phyloP scores from a whole-genome alignment of 345 rosid genomes.

The Raphanus raphanistrum region DNA sequence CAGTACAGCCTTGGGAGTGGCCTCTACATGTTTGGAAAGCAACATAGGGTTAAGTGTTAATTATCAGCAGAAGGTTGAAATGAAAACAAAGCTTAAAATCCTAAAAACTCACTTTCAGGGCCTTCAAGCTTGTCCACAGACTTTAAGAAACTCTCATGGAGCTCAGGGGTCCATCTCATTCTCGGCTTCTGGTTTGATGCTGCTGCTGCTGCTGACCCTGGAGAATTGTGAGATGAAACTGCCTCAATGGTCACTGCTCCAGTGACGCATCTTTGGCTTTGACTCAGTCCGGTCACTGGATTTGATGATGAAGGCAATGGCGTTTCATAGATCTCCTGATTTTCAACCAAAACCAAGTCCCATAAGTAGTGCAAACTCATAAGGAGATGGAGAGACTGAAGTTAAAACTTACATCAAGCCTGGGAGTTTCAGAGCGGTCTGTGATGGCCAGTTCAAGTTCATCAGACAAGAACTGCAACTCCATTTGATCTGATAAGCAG shows the following conservation, averaged over 20 bases:
- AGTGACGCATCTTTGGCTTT: conserved; percentile 40
- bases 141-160: conserved; percentile 66
- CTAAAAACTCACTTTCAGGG: conserved; percentile 72
- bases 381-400: not conserved
- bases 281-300: conserved; percentile 36
- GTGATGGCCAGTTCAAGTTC: conserved; percentile 78
- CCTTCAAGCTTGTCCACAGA: conserved; percentile 83
- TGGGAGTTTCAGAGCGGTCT: conserved; percentile 76
- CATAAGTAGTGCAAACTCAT: not conserved
- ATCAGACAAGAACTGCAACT: conserved; percentile 77
- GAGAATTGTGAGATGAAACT: conserved; percentile 49
- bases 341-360: conserved; percentile 24
- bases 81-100: not conserved
- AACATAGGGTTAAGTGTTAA: conserved; percentile 5
- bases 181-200: conserved; percentile 63
- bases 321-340: conserved; percentile 72
- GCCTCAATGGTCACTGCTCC: conserved; percentile 41
- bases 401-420: conserved; percentile 66
- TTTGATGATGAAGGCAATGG: conserved; percentile 45
- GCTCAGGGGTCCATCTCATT: conserved; percentile 97
- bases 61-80: no score
- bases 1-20: conserved; percentile 87
- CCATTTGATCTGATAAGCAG: conserved; percentile 62
- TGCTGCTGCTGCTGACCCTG: conserved; percentile 33
- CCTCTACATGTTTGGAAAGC: conserved; percentile 54